Percentiles rank a stretch among this genome's conserved stretches.
Evolutionary conservation across 73 alveolate genomes (phyloP).

Genomic region (Stentor roeselii): DNA sequence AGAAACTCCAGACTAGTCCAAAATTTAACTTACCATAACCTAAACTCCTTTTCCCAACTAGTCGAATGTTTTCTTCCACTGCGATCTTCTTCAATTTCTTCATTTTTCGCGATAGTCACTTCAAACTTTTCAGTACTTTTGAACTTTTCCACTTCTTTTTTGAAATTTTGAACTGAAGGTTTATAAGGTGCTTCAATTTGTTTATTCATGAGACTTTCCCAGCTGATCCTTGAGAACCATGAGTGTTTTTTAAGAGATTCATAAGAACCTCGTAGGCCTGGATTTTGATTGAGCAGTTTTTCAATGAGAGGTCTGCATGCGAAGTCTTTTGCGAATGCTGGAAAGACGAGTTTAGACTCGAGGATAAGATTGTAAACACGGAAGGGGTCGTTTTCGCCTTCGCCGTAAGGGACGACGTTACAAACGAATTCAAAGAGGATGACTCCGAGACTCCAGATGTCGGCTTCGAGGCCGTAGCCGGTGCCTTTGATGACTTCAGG

Average conservation of each 20-base stretch:
- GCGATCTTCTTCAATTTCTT: too few relatives aligned
- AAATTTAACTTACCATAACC: too few relatives aligned
- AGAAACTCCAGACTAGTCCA: too few relatives aligned
- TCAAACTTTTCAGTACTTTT: neutral
- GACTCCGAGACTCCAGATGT: neutral
- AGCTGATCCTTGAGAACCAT: neutral
- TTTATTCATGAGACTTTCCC: neutral
- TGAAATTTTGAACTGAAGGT: neutral
- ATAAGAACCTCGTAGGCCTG: neutral
- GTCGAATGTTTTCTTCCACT: too few relatives aligned
- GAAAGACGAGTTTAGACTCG: neutral
- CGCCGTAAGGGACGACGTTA: neutral
- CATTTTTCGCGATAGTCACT: neutral
- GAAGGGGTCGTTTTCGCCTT: neutral
- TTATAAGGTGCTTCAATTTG: slow-evolving; percentile 12
- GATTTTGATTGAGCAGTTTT: neutral
- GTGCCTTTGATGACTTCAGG: slow-evolving; percentile 27
- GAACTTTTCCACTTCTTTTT: neutral
- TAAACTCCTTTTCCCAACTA: too few relatives aligned
- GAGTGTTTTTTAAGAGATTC: neutral
- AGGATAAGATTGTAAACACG: neutral
- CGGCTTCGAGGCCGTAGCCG: slow-evolving; percentile 7
- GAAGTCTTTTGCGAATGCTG: neutral
- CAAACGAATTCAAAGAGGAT: neutral
- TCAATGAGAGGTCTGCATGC: slow-evolving; percentile 27